Base-by-base conservation (phyloP, 2,329 filamentous ascomycete genomes). In the Bipolaris cookei region DNA sequence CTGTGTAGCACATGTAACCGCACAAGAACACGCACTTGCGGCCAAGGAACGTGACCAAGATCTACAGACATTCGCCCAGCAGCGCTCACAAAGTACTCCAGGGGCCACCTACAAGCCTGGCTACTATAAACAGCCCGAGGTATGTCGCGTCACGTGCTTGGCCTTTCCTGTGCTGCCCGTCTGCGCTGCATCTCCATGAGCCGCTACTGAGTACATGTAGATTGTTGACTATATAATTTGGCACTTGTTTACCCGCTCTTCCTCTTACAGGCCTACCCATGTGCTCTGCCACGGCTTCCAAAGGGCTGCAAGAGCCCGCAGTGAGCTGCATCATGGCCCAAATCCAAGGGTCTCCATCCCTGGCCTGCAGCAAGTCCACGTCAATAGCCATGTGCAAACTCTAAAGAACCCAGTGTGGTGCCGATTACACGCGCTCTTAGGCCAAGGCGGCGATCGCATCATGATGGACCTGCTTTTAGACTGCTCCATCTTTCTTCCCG, bases 211-310 rank as follows among this genome's bases (percentile, higher is more conserved):
- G 25, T 49, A 50, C 23, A 47, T n/a, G 47, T 47, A 83, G 80
- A 76, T 80, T 63, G 79, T 83, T 28, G 77, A 83, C 62, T 82
- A 80, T 58, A 77, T 79, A 14, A 86, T 97, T 39, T 92, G 89
- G 86, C 82, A 85, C 8, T 80, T 97, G 1, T 97, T 96, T 74
- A 85, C 84, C 11, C 82, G 84, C 64, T 78, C 81, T 30, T 68
- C 75, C 25, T 77, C 76, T 56, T 74, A 80, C 47, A 85, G 83
- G 68, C 88, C 89, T 1, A 84, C 85, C 48, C 91, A 97, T 77
- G 69, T 97, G 4, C 83, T 99, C 4, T 93, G 91, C 65, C 89
- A 96, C 80, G 94, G 94, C 21, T 96, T 88, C 67, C 86, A 89
- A 66, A 85, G 82, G 64, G 74, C 76, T 2, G 71, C 75, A 39